A percentile compares a stretch with the other conserved stretches of the same genome.
These are phyloP conservation scores for Blastobotrys petasosporus DNA, from an alignment of 1,139 yeast genomes.

Conservation along the genomic window DNA sequence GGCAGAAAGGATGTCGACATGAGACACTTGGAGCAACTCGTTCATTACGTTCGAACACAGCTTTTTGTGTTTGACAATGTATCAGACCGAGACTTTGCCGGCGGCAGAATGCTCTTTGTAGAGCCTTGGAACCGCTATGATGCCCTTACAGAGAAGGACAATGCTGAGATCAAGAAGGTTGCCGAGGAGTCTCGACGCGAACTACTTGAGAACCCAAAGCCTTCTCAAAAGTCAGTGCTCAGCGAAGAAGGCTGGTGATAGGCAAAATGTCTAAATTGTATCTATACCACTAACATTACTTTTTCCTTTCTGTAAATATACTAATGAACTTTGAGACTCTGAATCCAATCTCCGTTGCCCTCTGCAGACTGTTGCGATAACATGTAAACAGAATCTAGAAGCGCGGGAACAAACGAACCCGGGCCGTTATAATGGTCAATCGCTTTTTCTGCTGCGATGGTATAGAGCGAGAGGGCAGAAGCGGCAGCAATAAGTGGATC, in stretches of 20 bases:
- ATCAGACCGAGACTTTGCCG: slow-evolving; percentile 87
- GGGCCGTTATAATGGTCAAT: slow-evolving; percentile 36
- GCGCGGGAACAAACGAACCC: slow-evolving; percentile 45
- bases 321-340: slow-evolving; percentile 12
- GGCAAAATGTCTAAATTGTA: neutral
- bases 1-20: slow-evolving; percentile 79
- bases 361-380: slow-evolving; percentile 12
- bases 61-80: slow-evolving; percentile 77
- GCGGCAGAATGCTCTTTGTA: slow-evolving; percentile 80
- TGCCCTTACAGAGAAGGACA: slow-evolving; percentile 45
- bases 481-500: slow-evolving; percentile 41
- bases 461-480: slow-evolving; percentile 58
- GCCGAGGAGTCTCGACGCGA: slow-evolving; percentile 16
- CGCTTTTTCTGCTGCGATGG: slow-evolving; percentile 50
- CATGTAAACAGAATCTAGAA: slow-evolving; percentile 42
- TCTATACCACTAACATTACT: no score
- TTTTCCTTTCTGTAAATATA: neutral
- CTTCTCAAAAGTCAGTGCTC: slow-evolving; percentile 19
- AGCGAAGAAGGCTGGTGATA: slow-evolving; percentile 20
- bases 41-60: slow-evolving; percentile 84
- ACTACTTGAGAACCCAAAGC: slow-evolving; percentile 9
- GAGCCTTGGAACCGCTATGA: slow-evolving; percentile 79
- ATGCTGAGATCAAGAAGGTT: slow-evolving; percentile 15
- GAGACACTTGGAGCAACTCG: slow-evolving; percentile 78
- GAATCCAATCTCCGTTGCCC: slow-evolving; percentile 20